Conservation (phyloP, 2,329 filamentous ascomycete genomes). For the Colletotrichum cordylinicola region DNA sequence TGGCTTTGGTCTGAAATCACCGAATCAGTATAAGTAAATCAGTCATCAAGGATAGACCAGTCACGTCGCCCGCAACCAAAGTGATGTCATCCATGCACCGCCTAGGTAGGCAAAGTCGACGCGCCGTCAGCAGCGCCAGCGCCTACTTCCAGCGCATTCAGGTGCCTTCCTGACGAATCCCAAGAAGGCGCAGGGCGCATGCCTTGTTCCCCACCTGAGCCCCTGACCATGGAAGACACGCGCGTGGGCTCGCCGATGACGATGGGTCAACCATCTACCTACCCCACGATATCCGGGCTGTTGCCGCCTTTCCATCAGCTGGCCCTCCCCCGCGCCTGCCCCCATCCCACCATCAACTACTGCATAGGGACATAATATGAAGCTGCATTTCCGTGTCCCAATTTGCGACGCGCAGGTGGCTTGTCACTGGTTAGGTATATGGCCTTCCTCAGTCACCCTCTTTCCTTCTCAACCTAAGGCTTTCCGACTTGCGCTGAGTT, state of each 20-base stretch:
- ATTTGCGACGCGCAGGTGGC: too few species aligned
- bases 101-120: background rate
- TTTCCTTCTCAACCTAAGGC: background rate
- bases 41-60: background rate
- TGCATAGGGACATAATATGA: background rate
- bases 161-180: background rate
- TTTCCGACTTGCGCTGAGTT: background rate
- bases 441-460: background rate
- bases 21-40: background rate
- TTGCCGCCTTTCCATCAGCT: background rate
- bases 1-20: background rate
- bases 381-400: too few species aligned
- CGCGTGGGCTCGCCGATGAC: background rate
- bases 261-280: background rate
- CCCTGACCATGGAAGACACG: background rate
- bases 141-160: background rate
- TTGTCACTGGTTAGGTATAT: background rate
- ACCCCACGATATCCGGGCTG: background rate
- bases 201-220: background rate
- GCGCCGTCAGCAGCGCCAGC: background rate
- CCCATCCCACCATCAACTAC: background rate
- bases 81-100: background rate
- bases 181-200: background rate
- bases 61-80: background rate
- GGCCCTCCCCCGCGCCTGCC: background rate